These are phyloP conservation scores for Rhizopogon vesiculosus DNA, from an alignment of 768 basidiomycete species.

Conservation along the genomic window DNA sequence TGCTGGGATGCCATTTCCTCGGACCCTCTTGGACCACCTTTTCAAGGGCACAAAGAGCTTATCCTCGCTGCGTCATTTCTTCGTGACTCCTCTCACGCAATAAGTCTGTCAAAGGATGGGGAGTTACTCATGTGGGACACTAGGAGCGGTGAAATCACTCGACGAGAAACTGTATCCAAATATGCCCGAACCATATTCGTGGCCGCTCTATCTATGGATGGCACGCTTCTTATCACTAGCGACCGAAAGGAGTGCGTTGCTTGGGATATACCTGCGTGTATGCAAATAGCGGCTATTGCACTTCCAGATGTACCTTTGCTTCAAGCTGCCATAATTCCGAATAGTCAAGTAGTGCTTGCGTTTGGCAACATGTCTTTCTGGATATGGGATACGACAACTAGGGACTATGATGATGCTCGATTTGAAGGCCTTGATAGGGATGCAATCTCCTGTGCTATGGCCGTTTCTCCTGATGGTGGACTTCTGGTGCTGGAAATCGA, in stretches of 20 bases:
- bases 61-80: background rate
- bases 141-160: background rate
- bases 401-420: background rate
- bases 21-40: constrained; percentile 16
- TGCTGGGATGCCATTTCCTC: constrained; percentile 20
- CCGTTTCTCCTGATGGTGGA: background rate
- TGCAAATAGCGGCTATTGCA: background rate
- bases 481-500: background rate
- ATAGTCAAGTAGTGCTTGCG: background rate
- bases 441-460: background rate
- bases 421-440: background rate
- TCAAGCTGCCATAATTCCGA: background rate
- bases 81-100: background rate
- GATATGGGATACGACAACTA: background rate
- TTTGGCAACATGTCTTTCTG: background rate
- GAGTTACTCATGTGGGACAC: background rate
- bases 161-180: background rate
- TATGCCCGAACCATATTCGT: background rate
- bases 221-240: background rate
- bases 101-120: background rate
- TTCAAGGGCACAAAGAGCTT: constrained; percentile 15
- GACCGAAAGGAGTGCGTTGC: background rate
- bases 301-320: background rate
- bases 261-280: background rate
- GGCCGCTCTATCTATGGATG: background rate